Evolutionary conservation across 495 filamentous ascomycete species (phyloP).

Genomic region (Aspergillus mulundensis): DNA sequence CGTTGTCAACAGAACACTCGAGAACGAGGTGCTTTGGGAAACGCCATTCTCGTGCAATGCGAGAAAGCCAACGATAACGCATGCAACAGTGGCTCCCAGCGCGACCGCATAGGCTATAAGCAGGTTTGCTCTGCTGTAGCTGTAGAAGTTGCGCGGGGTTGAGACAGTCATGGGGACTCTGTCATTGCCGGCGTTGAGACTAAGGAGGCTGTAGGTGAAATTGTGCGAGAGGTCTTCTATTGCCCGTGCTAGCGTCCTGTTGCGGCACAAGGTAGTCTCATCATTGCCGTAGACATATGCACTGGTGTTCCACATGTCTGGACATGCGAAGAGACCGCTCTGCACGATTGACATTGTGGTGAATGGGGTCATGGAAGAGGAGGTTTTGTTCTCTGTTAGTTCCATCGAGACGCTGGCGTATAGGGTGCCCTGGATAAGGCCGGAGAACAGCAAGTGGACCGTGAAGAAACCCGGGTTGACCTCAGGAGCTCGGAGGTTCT

Average conservation of each 20-base stretch:
- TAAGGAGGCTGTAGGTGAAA: neutral
- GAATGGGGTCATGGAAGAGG: neutral
- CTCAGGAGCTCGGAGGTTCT: neutral
- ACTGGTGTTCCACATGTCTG: neutral
- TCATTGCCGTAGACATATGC: neutral
- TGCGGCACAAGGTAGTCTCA: neutral
- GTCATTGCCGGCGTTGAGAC: neutral
- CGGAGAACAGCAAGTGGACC: neutral
- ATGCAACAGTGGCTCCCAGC: neutral
- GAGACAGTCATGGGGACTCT: neutral
- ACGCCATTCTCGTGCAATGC: neutral
- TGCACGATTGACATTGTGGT: neutral
- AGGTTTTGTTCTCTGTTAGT: neutral
- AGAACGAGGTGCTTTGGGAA: neutral
- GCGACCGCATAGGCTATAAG: neutral
- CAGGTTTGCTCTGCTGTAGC: neutral
- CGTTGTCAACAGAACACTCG: neutral
- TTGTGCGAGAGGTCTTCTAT: neutral
- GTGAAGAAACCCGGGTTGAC: neutral
- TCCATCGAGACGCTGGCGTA: neutral
- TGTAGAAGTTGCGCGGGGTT: neutral
- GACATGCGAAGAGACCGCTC: neutral
- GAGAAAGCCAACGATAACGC: neutral
- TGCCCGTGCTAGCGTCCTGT: neutral
- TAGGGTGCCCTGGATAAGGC: neutral